Base-by-base conservation (phyloP, 176 grass and related monocot species). In the Aegilops longissima region DNA sequence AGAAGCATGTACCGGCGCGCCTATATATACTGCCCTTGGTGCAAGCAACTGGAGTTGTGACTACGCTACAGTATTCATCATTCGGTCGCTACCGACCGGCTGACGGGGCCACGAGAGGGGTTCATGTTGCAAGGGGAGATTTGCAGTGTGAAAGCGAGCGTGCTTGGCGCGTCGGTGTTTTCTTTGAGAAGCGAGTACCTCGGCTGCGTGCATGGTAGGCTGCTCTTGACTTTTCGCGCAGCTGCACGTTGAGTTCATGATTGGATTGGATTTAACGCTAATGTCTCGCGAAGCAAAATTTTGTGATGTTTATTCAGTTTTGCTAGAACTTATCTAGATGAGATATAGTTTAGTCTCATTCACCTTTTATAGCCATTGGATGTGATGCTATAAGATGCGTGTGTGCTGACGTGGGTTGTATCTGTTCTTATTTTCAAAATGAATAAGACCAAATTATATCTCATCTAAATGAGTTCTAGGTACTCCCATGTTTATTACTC, bases 211-310 rank as follows among this genome's bases (percentile, higher is more conserved):
- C 42, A 70, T 63, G 83, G 62, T 86, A 77, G 61, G 62, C 71
- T 62, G 52, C 9, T 69, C 67, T 86, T 86, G 88, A 86, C 88
- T 86, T 86, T 90, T 31, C 36, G 72, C 16, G 62, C 51, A 2
- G 18, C 20, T 69, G 83, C 88, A 90, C 80, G 88, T 90, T 85
- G 31, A 35, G 77, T 35, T 38, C 27, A 81, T 85, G 77, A 85
- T 89, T 59, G 54, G 54, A 89, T 81, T 85, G 77, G 78, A 51
- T 63, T 14, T 3, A 31, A 61, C 9, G 29, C 61, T 62, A 62
- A 66, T 17, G 51, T 76, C 20, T 18, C 12, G 56, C 5, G 9
- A 27, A 51, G 40, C 27, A 12, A 74, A 29, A 66, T 44, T 31
- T 21, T 69, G 18, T 54, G 27, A n/a, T n/a, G n/a, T n/a, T n/a